Evolutionary conservation across 305 asterid genomes (phyloP).

Genomic region (Fraxinus angustifolia): DNA sequence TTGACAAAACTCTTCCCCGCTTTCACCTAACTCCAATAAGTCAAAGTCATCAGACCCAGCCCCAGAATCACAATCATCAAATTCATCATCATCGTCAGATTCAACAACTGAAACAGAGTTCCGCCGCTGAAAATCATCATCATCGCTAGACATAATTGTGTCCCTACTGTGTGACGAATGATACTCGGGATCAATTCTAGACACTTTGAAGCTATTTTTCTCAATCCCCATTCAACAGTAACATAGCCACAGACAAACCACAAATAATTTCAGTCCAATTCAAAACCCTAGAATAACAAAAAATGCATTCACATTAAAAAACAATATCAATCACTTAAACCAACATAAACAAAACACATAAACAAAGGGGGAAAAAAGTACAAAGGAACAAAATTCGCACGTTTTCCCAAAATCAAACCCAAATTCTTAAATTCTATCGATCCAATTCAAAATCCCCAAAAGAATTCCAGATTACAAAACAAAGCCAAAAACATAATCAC

Average conservation of each 20-base stretch:
- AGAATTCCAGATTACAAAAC: neutral
- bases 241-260: constrained; percentile 32
- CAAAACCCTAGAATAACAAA: constrained; percentile 41
- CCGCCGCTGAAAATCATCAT: constrained; percentile 61
- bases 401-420: neutral
- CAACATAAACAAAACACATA: neutral
- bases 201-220: constrained; percentile 70
- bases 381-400: neutral
- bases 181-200: constrained; percentile 61
- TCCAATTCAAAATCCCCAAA: constrained; percentile 1
- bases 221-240: constrained; percentile 89
- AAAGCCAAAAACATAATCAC: neutral
- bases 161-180: constrained; percentile 65
- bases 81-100: constrained; percentile 81
- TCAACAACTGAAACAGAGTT: constrained; percentile 50
- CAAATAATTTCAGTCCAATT: constrained; percentile 27
- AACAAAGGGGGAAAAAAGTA: neutral
- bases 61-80: constrained; percentile 95
- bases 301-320: constrained; percentile 22
- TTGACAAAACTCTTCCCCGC: constrained; percentile 93
- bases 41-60: constrained; percentile 97
- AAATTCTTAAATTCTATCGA: neutral
- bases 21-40: constrained; percentile 77
- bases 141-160: constrained; percentile 65
- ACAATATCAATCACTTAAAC: neutral